Evolutionary conservation across 352 stramenopile genomes (phyloP).

Genomic region (Elongisporangium undulatum): DNA sequence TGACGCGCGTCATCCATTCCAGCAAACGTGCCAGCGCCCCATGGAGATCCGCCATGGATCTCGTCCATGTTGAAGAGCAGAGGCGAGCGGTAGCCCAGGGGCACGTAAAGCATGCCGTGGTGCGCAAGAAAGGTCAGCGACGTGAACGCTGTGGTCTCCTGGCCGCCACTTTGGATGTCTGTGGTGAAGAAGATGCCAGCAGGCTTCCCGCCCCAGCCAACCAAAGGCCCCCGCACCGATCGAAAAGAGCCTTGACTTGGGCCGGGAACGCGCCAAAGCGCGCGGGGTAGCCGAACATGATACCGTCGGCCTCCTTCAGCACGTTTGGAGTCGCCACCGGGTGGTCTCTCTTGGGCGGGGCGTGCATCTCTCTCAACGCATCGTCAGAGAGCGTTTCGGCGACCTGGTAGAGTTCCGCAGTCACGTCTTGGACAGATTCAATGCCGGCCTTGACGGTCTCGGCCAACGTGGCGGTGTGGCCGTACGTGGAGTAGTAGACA

Average conservation of each 20-base stretch:
- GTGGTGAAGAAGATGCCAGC: slow-evolving; percentile 66
- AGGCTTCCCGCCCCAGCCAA: slow-evolving; percentile 57
- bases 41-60: slow-evolving; percentile 71
- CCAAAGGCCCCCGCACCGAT: slow-evolving; percentile 64
- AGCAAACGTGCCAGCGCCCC: slow-evolving; percentile 82
- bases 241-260: slow-evolving; percentile 78
- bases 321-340: slow-evolving; percentile 46
- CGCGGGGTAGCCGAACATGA: slow-evolving; percentile 73
- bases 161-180: slow-evolving; percentile 52
- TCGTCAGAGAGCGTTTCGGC: slow-evolving; percentile 65
- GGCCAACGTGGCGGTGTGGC: slow-evolving; percentile 64
- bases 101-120: slow-evolving; percentile 80
- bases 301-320: slow-evolving; percentile 54
- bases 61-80: slow-evolving; percentile 76
- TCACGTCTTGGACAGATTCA: slow-evolving; percentile 36
- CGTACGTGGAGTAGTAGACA: slow-evolving; percentile 81
- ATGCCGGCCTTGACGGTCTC: slow-evolving; percentile 59
- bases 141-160: slow-evolving; percentile 70
- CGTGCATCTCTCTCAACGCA: slow-evolving; percentile 67
- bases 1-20: slow-evolving; percentile 75
- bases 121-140: slow-evolving; percentile 63
- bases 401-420: slow-evolving; percentile 52
- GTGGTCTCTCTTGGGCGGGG: slow-evolving; percentile 52
- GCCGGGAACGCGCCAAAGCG: slow-evolving; percentile 55
- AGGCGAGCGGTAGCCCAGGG: slow-evolving; percentile 45